A percentile compares a stretch with the other conserved stretches of the same genome.
Evolutionary conservation across 129 eudicot genomes (phyloP).

Genomic region (Chrysanthemum makinoi): DNA sequence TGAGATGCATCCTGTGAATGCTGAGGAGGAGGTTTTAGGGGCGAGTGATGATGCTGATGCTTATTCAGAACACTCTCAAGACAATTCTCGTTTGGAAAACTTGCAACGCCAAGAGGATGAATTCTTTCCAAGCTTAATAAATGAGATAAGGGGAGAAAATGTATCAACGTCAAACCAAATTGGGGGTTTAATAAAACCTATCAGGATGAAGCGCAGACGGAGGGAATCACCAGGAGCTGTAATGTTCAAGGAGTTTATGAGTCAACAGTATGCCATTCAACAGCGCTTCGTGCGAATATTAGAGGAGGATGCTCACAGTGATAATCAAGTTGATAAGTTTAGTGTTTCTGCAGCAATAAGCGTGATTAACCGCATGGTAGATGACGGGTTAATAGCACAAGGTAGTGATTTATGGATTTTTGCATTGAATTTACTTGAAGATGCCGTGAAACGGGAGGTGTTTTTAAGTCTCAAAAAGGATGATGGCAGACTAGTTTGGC

Average conservation of each 20-base stretch:
- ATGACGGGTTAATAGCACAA: constrained; percentile 16
- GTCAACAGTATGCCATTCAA: not conserved
- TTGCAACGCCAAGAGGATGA: not conserved
- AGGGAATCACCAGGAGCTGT: not conserved
- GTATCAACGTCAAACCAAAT: not conserved
- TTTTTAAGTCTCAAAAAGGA: too few relatives aligned
- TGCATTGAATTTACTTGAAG: constrained; percentile 22
- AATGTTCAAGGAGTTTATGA: constrained; percentile 3
- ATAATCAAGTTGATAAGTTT: too few relatives aligned
- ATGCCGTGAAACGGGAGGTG: constrained; percentile 11
- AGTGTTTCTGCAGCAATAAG: not conserved
- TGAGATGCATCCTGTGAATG: not conserved
- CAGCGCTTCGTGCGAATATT: not conserved
- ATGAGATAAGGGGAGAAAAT: not conserved
- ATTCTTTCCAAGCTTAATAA: not conserved
- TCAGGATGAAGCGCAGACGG: not conserved
- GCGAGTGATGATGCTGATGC: not conserved
- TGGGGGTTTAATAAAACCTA: not conserved
- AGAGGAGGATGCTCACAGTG: too few relatives aligned
- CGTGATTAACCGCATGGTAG: constrained; percentile 22
- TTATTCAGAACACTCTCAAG: not conserved
- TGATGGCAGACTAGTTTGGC: not conserved
- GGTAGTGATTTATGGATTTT: constrained; percentile 20
- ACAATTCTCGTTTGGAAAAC: constrained; percentile 4
- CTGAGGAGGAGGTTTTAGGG: not conserved